Percentiles rank a stretch among this genome's conserved stretches.
phyloP scores from a whole-genome alignment of 1,284 basidiomycete species.

The Malassezia cuniculi region DNA sequence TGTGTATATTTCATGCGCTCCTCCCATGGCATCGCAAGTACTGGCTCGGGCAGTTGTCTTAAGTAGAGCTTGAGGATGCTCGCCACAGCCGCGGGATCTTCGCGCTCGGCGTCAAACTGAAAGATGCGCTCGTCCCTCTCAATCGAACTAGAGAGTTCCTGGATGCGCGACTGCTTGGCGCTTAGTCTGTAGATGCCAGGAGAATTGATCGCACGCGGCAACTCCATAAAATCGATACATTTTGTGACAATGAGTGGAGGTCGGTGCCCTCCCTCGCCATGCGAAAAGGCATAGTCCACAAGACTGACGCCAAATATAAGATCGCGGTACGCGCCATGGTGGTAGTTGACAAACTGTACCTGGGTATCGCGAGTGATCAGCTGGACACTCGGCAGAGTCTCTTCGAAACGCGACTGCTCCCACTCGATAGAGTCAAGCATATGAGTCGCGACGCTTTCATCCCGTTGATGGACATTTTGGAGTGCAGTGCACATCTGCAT shows the following conservation, averaged over 20 bases:
- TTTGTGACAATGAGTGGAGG: conserved; percentile 68
- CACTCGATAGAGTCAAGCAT: conserved; percentile 61
- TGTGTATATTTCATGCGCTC: conserved; percentile 55
- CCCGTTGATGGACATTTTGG: conserved; percentile 27
- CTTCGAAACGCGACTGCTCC: conserved; percentile 52
- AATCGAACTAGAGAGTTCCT: conserved; percentile 71
- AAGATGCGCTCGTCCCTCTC: conserved; percentile 81
- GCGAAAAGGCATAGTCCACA: conserved; percentile 77
- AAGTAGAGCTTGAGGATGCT: conserved; percentile 85
- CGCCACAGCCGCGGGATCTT: conserved; percentile 79
- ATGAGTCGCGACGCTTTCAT: conserved; percentile 54
- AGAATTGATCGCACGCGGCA: conserved; percentile 57
- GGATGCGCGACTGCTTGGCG: conserved; percentile 70
- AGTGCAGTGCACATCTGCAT: conserved; percentile 20
- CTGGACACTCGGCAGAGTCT: conserved; percentile 46
- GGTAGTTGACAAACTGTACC: conserved; percentile 58
- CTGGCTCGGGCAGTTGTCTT: conserved; percentile 77
- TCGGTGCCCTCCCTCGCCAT: conserved; percentile 14
- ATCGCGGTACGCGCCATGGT: conserved; percentile 63
- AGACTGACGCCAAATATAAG: conserved; percentile 84
- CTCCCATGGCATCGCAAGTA: conserved; percentile 71
- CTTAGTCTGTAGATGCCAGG: conserved; percentile 56
- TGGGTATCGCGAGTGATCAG: conserved; percentile 52
- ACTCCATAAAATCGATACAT: conserved; percentile 71
- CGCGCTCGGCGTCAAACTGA: conserved; percentile 58